These are phyloP conservation scores for Staphylotrichum tortipilum DNA, from an alignment of 495 filamentous ascomycete genomes.

Conservation along the genomic window DNA sequence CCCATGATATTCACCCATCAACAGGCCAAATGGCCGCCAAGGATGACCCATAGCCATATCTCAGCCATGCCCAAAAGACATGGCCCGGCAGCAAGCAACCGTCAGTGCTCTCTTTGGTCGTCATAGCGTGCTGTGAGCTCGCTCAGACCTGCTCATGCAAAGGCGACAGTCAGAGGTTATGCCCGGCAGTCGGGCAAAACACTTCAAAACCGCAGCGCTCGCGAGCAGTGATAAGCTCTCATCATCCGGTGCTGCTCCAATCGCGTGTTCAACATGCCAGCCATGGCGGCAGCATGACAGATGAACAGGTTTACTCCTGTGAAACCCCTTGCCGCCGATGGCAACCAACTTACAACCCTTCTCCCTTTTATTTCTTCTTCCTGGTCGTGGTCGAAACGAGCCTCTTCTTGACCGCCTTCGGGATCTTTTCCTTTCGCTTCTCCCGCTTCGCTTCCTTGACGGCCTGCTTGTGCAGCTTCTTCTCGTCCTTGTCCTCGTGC, in stretches of 20 bases:
- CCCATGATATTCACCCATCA: too few relatives aligned
- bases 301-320: too few relatives aligned
- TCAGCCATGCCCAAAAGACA: too few relatives aligned
- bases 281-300: too few relatives aligned
- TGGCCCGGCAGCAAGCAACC: constrained; percentile 12
- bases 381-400: constrained; percentile 41
- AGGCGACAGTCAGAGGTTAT: constrained; percentile 27
- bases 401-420: constrained; percentile 87
- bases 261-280: too few relatives aligned
- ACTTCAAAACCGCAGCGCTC: constrained; percentile 5
- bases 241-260: constrained; percentile 25
- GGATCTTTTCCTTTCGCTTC: constrained; percentile 86
- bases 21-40: too few relatives aligned
- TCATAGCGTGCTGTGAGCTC: constrained; percentile 23
- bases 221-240: constrained; percentile 19
- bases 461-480: constrained; percentile 78
- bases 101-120: constrained; percentile 50
- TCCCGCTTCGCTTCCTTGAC: constrained; percentile 94
- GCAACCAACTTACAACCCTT: neutral
- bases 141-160: constrained; percentile 23
- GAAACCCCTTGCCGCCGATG: neutral
- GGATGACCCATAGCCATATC: too few relatives aligned
- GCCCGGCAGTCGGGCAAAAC: constrained; percentile 21
- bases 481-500: constrained; percentile 83
- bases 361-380: constrained; percentile 28